A percentile compares a stretch with the other conserved stretches of the same genome.
Evolutionary conservation across 2,329 filamentous ascomycete species (phyloP).

Genomic region (Arthrobotrys entomopaga): DNA sequence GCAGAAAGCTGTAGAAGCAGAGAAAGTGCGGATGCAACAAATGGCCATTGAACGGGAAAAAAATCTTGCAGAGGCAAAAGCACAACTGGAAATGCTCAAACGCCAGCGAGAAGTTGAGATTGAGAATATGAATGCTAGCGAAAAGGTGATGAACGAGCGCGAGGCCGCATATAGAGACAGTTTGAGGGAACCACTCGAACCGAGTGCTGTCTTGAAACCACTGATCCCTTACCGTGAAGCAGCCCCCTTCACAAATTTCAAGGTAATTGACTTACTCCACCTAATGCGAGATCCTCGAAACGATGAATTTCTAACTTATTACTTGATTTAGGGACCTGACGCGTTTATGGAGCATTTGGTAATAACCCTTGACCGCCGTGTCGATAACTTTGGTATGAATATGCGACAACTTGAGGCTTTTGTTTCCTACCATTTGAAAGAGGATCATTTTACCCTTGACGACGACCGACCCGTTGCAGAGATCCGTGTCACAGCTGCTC

Average conservation of each 20-base stretch:
- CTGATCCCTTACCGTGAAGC: conserved; percentile 42
- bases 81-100: conserved; percentile 11
- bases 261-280: conserved; percentile 9
- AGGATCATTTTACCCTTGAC: conserved; percentile 51
- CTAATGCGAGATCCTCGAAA: background rate
- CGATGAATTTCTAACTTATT: conserved; percentile 7
- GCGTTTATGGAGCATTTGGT: conserved; percentile 37
- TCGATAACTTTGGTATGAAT: conserved; percentile 45
- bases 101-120: background rate
- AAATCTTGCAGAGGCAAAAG: conserved; percentile 7
- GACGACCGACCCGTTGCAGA: conserved; percentile 41
- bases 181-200: conserved; percentile 23
- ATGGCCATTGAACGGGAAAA: conserved; percentile 4
- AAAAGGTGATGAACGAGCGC: conserved; percentile 25
- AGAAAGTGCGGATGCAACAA: conserved; percentile 13
- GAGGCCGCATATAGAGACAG: conserved; percentile 29
- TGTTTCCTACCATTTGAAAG: conserved; percentile 23
- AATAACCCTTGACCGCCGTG: conserved; percentile 38
- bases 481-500: conserved; percentile 43
- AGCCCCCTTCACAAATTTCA: conserved; percentile 40
- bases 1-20: conserved; percentile 10
- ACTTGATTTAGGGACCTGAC: conserved; percentile 29
- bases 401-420: conserved; percentile 45
- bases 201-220: conserved; percentile 28
- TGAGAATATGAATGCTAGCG: conserved; percentile 9